phyloP scores from a whole-genome alignment of 2,329 filamentous ascomycete genomes.

The Aspergillus caelatus region DNA sequence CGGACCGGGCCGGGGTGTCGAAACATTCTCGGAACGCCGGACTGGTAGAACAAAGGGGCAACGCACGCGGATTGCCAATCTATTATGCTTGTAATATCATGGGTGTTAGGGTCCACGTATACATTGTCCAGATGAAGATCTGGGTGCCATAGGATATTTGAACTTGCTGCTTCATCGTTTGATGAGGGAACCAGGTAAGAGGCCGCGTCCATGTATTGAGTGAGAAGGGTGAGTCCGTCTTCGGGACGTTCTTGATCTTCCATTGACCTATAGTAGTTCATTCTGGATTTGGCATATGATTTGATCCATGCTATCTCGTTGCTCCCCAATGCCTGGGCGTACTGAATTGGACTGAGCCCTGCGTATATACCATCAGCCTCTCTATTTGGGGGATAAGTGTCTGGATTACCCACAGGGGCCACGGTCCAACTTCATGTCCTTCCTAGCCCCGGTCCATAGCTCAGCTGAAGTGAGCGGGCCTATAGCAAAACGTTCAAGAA shows the following conservation, averaged over 20 bases:
- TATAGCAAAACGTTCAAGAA: constrained; percentile 22
- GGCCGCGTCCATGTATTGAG: constrained; percentile 28
- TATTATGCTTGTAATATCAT: constrained; percentile 28
- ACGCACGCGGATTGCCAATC: constrained; percentile 30
- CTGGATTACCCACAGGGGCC: constrained; percentile 32
- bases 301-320: constrained; percentile 32
- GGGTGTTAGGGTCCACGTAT: constrained; percentile 30
- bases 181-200: constrained; percentile 22
- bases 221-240: constrained; percentile 26
- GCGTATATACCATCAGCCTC: too few relatives aligned
- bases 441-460: constrained; percentile 25
- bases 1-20: constrained; percentile 29
- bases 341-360: too few relatives aligned
- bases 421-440: constrained; percentile 29
- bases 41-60: constrained; percentile 33
- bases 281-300: constrained; percentile 25
- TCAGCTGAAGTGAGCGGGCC: constrained; percentile 26
- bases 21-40: constrained; percentile 32
- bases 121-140: constrained; percentile 33
- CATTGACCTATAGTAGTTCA: constrained; percentile 29
- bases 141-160: constrained; percentile 31
- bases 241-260: constrained; percentile 24
- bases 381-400: too few relatives aligned
- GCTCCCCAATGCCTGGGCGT: constrained; percentile 22
- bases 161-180: constrained; percentile 8